phyloP scores from a whole-genome alignment of 1,284 basidiomycete species.

The Heliocybe sulcata region DNA sequence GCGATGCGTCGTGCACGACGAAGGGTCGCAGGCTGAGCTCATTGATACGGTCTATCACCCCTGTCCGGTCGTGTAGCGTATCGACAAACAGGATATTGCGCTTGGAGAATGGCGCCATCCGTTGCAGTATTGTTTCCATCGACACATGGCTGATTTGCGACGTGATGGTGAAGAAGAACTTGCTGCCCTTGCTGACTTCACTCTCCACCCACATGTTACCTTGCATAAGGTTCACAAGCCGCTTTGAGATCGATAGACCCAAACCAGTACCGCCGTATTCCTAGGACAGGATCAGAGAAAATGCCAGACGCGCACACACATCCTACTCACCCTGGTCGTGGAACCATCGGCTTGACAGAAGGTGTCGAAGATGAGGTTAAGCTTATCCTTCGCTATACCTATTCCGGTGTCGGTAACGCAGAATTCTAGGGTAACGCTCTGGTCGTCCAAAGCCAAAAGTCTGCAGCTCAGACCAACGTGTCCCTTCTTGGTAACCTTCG shows the following conservation, averaged over 20 bases:
- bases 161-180: constrained; percentile 96
- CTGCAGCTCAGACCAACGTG: constrained; percentile 89
- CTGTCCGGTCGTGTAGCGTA: constrained; percentile 72
- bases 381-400: constrained; percentile 97
- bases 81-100: constrained; percentile 87
- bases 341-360: constrained; percentile 99
- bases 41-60: constrained; percentile 73
- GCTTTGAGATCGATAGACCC: constrained; percentile 92
- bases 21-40: constrained; percentile 82
- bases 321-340: constrained; percentile 65
- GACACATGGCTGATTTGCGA: constrained; percentile 76
- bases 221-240: constrained; percentile 95
- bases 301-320: constrained; percentile 1
- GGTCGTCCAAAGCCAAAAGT: constrained; percentile 66
- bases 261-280: constrained; percentile 98
- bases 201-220: constrained; percentile 99
- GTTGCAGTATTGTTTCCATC: constrained; percentile 64
- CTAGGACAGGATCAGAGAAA: constrained; percentile 24
- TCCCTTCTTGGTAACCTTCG: constrained; percentile 72
- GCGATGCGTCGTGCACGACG: constrained; percentile 70
- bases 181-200: constrained; percentile 86
- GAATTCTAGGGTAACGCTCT: constrained; percentile 89
- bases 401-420: constrained; percentile 98
- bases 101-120: constrained; percentile 75
- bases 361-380: constrained; percentile 98